These are phyloP conservation scores for Flaveria sonorensis DNA, from an alignment of 129 eudicot genomes.

Conservation along the genomic window DNA sequence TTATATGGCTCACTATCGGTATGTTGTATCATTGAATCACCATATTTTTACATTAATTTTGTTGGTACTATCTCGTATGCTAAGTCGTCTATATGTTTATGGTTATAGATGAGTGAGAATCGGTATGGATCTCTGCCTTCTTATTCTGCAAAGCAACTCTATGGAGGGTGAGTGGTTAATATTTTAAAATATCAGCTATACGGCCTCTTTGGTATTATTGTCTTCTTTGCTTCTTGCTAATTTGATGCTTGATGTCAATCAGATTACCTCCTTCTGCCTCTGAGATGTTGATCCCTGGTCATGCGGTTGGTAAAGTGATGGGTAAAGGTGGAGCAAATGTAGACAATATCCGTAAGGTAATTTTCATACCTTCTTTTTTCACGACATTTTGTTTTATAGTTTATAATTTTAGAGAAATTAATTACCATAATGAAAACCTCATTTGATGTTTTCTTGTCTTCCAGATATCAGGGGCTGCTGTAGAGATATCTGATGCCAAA, in stretches of 20 bases:
- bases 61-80: background rate
- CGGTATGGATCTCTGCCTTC: conserved; percentile 71
- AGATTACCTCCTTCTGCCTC: conserved; percentile 74
- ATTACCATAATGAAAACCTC: background rate
- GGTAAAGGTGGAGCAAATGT: conserved; percentile 93
- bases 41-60: conserved; percentile 4
- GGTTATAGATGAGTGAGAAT: conserved; percentile 58
- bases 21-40: conserved; percentile 28
- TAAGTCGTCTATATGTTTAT: conserved; percentile 10
- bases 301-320: conserved; percentile 86
- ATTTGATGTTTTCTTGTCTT: conserved; percentile 32
- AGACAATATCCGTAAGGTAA: conserved; percentile 86
- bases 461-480: conserved; percentile 89
- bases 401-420: background rate
- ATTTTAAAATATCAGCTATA: background rate
- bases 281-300: conserved; percentile 89
- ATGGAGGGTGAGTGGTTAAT: conserved; percentile 69
- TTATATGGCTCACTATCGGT: conserved; percentile 79
- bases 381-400: background rate
- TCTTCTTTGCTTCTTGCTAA: conserved; percentile 1
- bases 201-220: background rate
- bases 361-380: background rate
- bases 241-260: conserved; percentile 20
- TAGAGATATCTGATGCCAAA: conserved; percentile 83
- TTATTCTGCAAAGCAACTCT: conserved; percentile 67